Evolutionary conservation across 805 yeast genomes (phyloP), one percentile per base, ranked within the genome.

Genomic region (Kodamaea hsintzibuensis): DNA sequence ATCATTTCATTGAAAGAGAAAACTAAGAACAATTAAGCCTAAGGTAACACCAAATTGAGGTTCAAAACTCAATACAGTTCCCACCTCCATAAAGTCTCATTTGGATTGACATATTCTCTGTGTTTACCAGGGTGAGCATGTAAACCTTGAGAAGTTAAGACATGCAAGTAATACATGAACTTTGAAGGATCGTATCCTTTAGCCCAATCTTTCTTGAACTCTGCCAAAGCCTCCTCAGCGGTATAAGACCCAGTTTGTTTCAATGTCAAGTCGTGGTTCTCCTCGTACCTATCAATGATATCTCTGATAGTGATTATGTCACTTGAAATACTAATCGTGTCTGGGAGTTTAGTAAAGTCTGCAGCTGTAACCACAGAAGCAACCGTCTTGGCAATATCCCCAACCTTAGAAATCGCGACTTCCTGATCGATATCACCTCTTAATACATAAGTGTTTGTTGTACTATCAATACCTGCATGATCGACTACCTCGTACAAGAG

Each of bases 21-120:
- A 22, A 4, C 6, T 6, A 22, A 22, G n/a, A n/a, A n/a, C n/a
- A n/a, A n/a, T n/a, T 22, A 22, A 22, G 6, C 25, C 6, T 3
- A 22, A 22, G 25, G 25, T 22, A 22, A 22, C 3, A 22, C 25
- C 6, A n/a, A n/a, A n/a, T n/a, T n/a, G 33, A 27, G 33, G 33
- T 27, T 27, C 33, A 27, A 27, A 27, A 27, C 9, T 27, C 33
- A 30, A 27, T 19, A 51, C 48, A 68, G 71, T 25, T 67, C 64
- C 81, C 82, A 79, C 55, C 71, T 77, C 73, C 77, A 79, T 37
- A 72, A 53, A 1, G 71, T 64, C 62, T 77, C 79, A 35, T 63
- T 66, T 3, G 83, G 82, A 62, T 80, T 80, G 52, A 80, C 66
- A 19, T 75, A 56, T 60, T 80, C 83, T 48, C 71, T 67, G 42